These are phyloP conservation scores for Barnettozyma vustinii DNA, from an alignment of 805 yeast species.

Conservation along the genomic window DNA sequence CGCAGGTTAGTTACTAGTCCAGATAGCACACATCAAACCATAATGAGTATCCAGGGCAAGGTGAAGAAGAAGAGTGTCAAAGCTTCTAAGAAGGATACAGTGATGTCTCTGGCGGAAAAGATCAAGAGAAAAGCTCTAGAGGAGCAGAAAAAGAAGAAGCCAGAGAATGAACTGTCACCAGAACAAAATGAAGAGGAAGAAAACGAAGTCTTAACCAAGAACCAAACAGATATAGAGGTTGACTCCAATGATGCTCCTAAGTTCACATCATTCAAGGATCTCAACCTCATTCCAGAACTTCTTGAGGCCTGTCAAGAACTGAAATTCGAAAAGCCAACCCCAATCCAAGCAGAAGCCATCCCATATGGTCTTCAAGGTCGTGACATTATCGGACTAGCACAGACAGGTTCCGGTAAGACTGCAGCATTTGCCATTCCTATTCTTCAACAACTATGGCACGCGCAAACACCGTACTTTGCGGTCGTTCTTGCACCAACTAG, in stretches of 20 bases:
- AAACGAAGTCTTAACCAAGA: slow-evolving; percentile 10
- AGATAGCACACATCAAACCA: background rate
- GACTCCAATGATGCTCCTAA: slow-evolving; percentile 17
- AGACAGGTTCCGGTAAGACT: slow-evolving; percentile 97
- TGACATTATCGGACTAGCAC: slow-evolving; percentile 94
- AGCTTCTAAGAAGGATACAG: slow-evolving; percentile 29
- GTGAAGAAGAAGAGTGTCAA: slow-evolving; percentile 23
- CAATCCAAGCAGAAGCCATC: slow-evolving; percentile 86
- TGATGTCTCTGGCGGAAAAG: slow-evolving; percentile 51
- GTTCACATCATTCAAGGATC: slow-evolving; percentile 43
- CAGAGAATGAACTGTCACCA: slow-evolving; percentile 2
- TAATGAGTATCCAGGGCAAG: slow-evolving; percentile 9
- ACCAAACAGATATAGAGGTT: slow-evolving; percentile 12
- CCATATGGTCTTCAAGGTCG: slow-evolving; percentile 88
- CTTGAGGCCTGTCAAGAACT: slow-evolving; percentile 72
- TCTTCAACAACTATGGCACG: slow-evolving; percentile 84
- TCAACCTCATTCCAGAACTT: slow-evolving; percentile 71
- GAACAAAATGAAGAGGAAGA: slow-evolving; percentile 2
- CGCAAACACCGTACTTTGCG: slow-evolving; percentile 83
- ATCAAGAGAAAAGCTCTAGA: slow-evolving; percentile 39
- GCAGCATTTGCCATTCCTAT: slow-evolving; percentile 98
- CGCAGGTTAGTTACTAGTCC: too few relatives aligned
- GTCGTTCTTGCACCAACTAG: slow-evolving; percentile 84
- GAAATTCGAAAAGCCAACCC: slow-evolving; percentile 81
- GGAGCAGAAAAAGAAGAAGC: slow-evolving; percentile 6